These are phyloP conservation scores for Coniferiporia weirii DNA, from an alignment of 1,284 basidiomycete genomes.

Conservation along the genomic window DNA sequence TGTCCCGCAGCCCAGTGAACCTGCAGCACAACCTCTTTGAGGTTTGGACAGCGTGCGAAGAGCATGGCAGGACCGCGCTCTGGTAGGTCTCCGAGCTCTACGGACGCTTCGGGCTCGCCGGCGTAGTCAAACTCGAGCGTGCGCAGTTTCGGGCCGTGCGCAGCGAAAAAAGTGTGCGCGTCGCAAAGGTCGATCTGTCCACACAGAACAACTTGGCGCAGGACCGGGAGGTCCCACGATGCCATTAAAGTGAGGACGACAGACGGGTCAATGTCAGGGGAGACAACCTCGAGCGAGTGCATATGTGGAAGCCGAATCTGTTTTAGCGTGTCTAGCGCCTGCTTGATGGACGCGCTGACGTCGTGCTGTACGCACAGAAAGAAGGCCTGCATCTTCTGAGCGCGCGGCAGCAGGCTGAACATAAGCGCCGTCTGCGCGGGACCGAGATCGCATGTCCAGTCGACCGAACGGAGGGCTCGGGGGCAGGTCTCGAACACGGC, in stretches of 20 bases:
- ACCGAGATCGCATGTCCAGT: constrained; percentile 14
- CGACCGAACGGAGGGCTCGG: constrained; percentile 6
- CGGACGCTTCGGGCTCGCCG: not conserved
- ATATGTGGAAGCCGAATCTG: constrained; percentile 3
- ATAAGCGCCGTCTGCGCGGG: not conserved
- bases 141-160: constrained; percentile 6
- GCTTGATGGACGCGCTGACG: not conserved
- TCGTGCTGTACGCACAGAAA: constrained; percentile 11
- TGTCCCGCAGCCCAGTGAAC: constrained; percentile 9
- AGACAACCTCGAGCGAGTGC: constrained; percentile 13
- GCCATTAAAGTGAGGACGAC: constrained; percentile 10
- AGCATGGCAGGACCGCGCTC: constrained; percentile 4
- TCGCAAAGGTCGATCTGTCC: constrained; percentile 4
- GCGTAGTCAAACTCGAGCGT: constrained; percentile 15
- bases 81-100: not conserved
- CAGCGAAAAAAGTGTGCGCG: constrained; percentile 4
- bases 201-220: constrained; percentile 9
- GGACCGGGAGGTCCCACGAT: constrained; percentile 5
- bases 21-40: constrained; percentile 11
- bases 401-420: constrained; percentile 1
- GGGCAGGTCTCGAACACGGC: constrained; percentile 15
- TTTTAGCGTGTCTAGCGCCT: not conserved
- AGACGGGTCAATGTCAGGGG: constrained; percentile 9
- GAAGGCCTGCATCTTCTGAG: constrained; percentile 2
- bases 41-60: constrained; percentile 6